Conservation (phyloP, 768 basidiomycete species). For the Termitomyces bulborhizus region DNA sequence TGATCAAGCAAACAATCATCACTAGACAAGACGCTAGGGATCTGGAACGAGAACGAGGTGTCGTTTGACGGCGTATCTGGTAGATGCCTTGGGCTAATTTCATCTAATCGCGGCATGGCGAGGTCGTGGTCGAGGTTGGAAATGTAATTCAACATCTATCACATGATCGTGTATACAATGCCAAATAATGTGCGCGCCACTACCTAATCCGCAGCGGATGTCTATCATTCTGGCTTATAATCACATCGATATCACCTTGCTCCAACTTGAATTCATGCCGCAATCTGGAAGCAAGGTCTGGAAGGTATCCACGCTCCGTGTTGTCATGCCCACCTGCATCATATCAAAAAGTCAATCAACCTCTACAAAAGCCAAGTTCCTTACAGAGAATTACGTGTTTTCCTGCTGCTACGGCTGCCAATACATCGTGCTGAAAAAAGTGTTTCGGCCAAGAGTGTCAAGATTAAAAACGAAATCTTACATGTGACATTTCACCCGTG, state of each 20-base stretch:
- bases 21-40: conserved; percentile 32
- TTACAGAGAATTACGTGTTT: conserved; percentile 80
- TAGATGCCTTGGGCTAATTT: conserved; percentile 40
- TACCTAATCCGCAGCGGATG: conserved; percentile 73
- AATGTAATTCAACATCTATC: too few relatives aligned
- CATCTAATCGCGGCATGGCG: too few relatives aligned
- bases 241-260: conserved; percentile 44
- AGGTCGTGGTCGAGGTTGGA: too few relatives aligned
- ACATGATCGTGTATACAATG: too few relatives aligned
- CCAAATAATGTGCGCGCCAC: too few relatives aligned
- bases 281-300: conserved; percentile 63
- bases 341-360: not conserved
- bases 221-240: conserved; percentile 65
- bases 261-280: conserved; percentile 43
- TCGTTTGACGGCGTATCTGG: conserved; percentile 41
- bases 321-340: conserved; percentile 81
- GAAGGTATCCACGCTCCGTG: conserved; percentile 91
- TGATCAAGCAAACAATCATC: conserved; percentile 48
- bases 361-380: conserved; percentile 22
- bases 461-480: conserved; percentile 27
- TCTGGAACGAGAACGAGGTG: conserved; percentile 50
- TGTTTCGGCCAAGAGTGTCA: conserved; percentile 13
- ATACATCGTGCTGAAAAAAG: conserved; percentile 69
- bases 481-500: conserved; percentile 92
- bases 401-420: conserved; percentile 72